These are phyloP conservation scores for Curvularia sp. DNA, from an alignment of 2,329 filamentous ascomycete genomes.

Conservation along the genomic window DNA sequence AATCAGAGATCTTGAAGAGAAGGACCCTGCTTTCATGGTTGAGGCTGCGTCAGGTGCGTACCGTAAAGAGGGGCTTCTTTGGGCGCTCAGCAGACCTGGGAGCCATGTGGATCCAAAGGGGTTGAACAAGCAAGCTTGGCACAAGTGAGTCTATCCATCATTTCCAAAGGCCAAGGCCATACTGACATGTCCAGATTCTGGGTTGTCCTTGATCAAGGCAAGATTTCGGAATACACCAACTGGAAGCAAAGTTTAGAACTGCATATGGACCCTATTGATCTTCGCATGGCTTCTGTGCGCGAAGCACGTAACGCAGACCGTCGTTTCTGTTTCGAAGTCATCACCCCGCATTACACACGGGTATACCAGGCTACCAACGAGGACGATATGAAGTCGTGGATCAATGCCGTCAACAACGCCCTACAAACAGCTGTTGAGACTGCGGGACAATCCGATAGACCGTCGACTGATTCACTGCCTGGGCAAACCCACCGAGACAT, in stretches of 20 bases:
- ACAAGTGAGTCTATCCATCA: conserved; percentile 73
- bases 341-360: conserved; percentile 93
- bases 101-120: conserved; percentile 95
- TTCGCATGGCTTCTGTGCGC: conserved; percentile 94
- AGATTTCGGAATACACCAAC: conserved; percentile 96
- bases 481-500: conserved; percentile 79
- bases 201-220: conserved; percentile 97
- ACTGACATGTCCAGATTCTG: conserved; percentile 74
- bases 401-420: conserved; percentile 94
- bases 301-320: conserved; percentile 94
- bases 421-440: conserved; percentile 94
- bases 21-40: conserved; percentile 56
- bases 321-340: conserved; percentile 97
- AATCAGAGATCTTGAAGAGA: conserved; percentile 89
- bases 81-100: conserved; percentile 91
- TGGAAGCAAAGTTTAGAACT: conserved; percentile 98
- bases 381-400: conserved; percentile 98
- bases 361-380: conserved; percentile 98
- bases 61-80: conserved; percentile 91
- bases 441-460: conserved; percentile 62
- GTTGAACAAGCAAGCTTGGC: conserved; percentile 97
- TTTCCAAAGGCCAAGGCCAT: not conserved
- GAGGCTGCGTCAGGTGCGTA: conserved; percentile 69
- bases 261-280: conserved; percentile 97
- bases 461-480: conserved; percentile 60